Conservation (phyloP, 2,329 filamentous ascomycete species). For the Pseudogymnoascus sp. region DNA sequence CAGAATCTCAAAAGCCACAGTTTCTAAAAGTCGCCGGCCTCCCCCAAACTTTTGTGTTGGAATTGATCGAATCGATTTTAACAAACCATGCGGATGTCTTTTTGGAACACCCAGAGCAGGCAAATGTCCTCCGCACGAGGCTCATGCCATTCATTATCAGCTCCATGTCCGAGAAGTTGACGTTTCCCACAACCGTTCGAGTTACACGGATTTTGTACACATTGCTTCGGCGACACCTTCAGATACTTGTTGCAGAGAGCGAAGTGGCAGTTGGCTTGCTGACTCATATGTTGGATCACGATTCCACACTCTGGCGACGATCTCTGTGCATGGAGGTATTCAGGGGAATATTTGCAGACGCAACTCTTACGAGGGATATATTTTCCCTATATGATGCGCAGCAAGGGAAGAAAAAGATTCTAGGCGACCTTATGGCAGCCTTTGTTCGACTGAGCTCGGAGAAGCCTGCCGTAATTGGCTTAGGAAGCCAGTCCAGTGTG, state of each 20-base stretch:
- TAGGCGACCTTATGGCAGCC: conserved; percentile 75
- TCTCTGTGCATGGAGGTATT: conserved; percentile 89
- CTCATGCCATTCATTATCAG: conserved; percentile 79
- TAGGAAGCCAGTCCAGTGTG: conserved; percentile 81
- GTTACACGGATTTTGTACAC: conserved; percentile 78
- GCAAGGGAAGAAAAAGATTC: conserved; percentile 64
- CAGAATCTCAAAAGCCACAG: conserved; percentile 74
- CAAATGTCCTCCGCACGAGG: conserved; percentile 65
- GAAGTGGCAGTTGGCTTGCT: conserved; percentile 75
- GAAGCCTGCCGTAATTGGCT: conserved; percentile 79
- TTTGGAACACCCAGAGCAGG: conserved; percentile 69
- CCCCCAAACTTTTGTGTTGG: conserved; percentile 75
- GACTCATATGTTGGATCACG: conserved; percentile 81
- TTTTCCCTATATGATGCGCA: conserved; percentile 72
- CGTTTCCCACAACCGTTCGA: conserved; percentile 75
- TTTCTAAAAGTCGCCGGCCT: conserved; percentile 75
- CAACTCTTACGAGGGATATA: conserved; percentile 68
- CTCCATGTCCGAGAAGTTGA: conserved; percentile 67
- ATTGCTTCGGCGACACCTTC: conserved; percentile 69
- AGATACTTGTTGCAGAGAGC: conserved; percentile 68
- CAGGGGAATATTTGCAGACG: conserved; percentile 75
- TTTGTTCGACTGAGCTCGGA: conserved; percentile 92
- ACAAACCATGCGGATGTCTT: conserved; percentile 81
- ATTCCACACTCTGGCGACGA: conserved; percentile 75
- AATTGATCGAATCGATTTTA: conserved; percentile 85